phyloP scores from a whole-genome alignment of 208 protist genomes.

The Acanthamoeba healyi region DNA sequence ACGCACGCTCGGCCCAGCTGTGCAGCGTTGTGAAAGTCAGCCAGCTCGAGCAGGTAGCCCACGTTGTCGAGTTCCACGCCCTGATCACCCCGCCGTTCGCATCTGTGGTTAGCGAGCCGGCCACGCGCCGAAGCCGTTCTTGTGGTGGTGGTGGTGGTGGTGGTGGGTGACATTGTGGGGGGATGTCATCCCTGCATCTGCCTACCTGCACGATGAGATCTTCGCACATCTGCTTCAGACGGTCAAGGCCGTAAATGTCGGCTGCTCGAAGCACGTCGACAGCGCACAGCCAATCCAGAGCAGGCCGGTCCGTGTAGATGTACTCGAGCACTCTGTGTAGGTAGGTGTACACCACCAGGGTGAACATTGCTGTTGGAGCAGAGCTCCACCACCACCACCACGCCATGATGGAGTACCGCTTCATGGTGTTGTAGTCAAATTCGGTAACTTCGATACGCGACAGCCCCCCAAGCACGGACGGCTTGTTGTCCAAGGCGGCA shows the following conservation, averaged over 20 bases:
- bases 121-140: too few relatives aligned
- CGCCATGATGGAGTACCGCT: too few relatives aligned
- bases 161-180: too few relatives aligned
- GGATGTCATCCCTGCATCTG: too few relatives aligned
- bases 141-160: too few relatives aligned
- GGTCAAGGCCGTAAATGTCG: slow-evolving; percentile 4
- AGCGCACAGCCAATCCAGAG: slow-evolving; percentile 9
- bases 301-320: neutral
- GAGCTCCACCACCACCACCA: too few relatives aligned
- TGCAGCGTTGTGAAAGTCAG: neutral
- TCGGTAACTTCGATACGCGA: neutral
- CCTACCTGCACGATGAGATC: neutral
- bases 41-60: neutral
- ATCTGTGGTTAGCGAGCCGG: too few relatives aligned
- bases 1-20: neutral
- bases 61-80: neutral
- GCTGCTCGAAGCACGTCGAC: neutral
- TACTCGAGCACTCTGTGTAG: neutral
- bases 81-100: too few relatives aligned
- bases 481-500: too few relatives aligned
- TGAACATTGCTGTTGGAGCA: too few relatives aligned
- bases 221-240: slow-evolving; percentile 5
- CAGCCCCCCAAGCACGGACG: too few relatives aligned
- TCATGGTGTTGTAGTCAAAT: neutral
- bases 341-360: too few relatives aligned